Evolutionary conservation across 139 green algal species (phyloP), one percentile per base, ranked within the genome.

Genomic region (Astrephomene gubernaculifera): DNA sequence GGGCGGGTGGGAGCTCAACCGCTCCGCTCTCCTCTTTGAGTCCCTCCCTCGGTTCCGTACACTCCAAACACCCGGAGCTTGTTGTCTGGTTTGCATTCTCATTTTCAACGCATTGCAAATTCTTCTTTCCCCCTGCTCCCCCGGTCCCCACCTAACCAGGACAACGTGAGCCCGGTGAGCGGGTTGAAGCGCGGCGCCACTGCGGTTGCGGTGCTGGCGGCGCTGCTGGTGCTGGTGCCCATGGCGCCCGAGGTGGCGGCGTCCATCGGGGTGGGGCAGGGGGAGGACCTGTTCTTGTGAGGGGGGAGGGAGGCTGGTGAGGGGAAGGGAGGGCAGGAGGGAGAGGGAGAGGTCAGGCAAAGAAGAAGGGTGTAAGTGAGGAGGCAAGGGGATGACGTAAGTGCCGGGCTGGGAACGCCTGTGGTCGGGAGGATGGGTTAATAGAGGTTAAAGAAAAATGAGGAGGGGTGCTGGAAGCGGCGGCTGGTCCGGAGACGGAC

Each of bases 221-320:
- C 95, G 0, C 35, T 97, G 17, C 89, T 96, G 53, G 85, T 94
- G 10, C 84, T 97, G 36, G 57, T 97, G 68, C 94, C 94, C 63
- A 92, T 94, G 88, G 87, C 89, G 36, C 93, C 94, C 1, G 92
- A 93, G 36, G 65, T 90, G 8, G 83, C 90, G 35, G 61, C 88
- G 78, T 64, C 45, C 45, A 68, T 81, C 39, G 72, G 83, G 60
- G 65, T 86, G 35, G 79, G 79, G 65, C 44, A 44, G 29, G 65
- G 68, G 0, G 65, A 86, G 45, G n/a, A 41, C 33, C 78, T 86
- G 35, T 86, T 86, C 45, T 86, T 57, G 49, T 57, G 49, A 17
- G 14, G 12, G 17, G 14, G 49, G 49, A 25, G 12, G 12, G 17
- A 12, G 14, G 49, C 17, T 57, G 12, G 14, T 57, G 49, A 57